Base-by-base conservation (phyloP, 1,284 basidiomycete genomes). In the Neonothopanus nambi region DNA sequence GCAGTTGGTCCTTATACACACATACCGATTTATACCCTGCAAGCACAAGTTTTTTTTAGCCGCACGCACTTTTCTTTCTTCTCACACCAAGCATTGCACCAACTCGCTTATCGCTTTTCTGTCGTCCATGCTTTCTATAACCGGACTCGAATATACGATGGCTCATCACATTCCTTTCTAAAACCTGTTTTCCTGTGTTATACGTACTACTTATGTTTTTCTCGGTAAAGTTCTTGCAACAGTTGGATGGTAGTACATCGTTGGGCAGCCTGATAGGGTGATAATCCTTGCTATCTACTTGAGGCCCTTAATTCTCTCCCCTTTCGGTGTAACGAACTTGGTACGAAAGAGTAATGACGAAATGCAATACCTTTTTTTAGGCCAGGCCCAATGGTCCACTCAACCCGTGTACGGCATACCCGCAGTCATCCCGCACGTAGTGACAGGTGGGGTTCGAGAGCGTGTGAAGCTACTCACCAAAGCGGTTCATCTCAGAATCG, bases 1-100 rank as follows among this genome's bases (percentile, higher is more conserved):
- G 61, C 62, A 60, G 61, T 66, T 63, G 67, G 65, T 70, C 70
- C 65, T 69, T 65, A 67, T 63, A 65, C 59, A 59, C 57, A 61
- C 58, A 53, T 54, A 51, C 44, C 51, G 57, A 45, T 51, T 56
- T 70, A 74, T 74, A 74, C 73, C 73, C 72, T 61, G 64, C 69
- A 74, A 69, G 65, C 64, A 67, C 60, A 33, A 8, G 13, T 8
- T 33, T 33, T 33, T 61, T 59, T 56, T 55, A 59, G 51, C 42
- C 36, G 13, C 57, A 61, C 55, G 58, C 51, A 53, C 18, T 24
- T 44, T 46, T 11, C 35, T 36, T 28, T 28, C 36, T 21, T 39
- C 26, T 24, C 23, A 23, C 20, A 21, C 28, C 41, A 18, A 33
- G n/a, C 41, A 12, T 7, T 35, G 39, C 49, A 33, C 33, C 28